A percentile compares a stretch with the other conserved stretches of the same genome.
Evolutionary conservation across 306 rosid genomes (phyloP).

Genomic region (Quercus parvula): DNA sequence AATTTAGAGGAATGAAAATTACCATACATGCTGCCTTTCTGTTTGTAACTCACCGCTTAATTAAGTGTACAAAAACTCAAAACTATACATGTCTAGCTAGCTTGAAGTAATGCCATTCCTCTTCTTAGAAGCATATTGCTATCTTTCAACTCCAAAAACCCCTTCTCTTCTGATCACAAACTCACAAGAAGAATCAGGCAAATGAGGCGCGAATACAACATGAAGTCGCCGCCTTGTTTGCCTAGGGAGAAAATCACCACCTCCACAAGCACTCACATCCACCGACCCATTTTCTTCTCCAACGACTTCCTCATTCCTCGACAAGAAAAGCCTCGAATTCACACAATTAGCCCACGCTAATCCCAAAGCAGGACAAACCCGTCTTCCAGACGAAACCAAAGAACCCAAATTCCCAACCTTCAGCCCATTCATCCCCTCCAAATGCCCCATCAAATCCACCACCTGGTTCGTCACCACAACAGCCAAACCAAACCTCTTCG

Average conservation of each 20-base stretch:
- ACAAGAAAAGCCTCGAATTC: constrained; percentile 75
- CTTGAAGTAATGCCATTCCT: neutral
- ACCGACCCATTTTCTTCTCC: constrained; percentile 13
- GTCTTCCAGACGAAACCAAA: constrained; percentile 58
- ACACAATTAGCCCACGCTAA: constrained; percentile 88
- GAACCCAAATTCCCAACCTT: constrained; percentile 58
- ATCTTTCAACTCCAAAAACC: constrained; percentile 37
- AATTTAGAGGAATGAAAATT: too few species aligned
- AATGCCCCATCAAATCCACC: constrained; percentile 53
- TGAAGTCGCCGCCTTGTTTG: constrained; percentile 47
- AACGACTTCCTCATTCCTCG: constrained; percentile 40
- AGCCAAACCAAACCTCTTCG: constrained; percentile 51
- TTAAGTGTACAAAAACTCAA: too few species aligned
- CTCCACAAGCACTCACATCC: neutral
- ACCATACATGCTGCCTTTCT: too few species aligned
- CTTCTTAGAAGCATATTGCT: neutral
- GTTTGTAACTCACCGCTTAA: too few species aligned
- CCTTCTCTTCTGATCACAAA: constrained; percentile 37
- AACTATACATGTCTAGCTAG: too few species aligned
- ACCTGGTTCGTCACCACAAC: constrained; percentile 86
- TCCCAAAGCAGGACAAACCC: constrained; percentile 79
- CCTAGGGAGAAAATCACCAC: constrained; percentile 1
- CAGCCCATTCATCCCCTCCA: constrained; percentile 42
- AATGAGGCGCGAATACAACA: constrained; percentile 83
- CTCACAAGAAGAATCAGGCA: constrained; percentile 50